phyloP scores from a whole-genome alignment of 768 basidiomycete genomes.

The Psilocybe subaeruginosa region DNA sequence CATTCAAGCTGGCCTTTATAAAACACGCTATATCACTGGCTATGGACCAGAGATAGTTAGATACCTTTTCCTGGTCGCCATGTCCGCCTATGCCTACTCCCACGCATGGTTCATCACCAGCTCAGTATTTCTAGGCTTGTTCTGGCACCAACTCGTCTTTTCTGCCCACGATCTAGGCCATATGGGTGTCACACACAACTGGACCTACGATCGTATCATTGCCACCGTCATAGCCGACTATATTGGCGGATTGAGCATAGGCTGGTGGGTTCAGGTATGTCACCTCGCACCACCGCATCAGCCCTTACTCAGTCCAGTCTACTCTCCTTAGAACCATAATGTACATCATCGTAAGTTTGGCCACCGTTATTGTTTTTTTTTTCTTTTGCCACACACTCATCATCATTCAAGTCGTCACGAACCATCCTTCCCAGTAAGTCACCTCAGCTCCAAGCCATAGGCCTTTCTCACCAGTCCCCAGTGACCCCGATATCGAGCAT shows the following conservation, averaged over 20 bases:
- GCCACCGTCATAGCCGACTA: constrained; percentile 83
- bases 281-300: constrained; percentile 1
- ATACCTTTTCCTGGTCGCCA: constrained; percentile 64
- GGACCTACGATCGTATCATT: constrained; percentile 77
- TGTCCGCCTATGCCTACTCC: constrained; percentile 65
- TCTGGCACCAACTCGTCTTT: constrained; percentile 97
- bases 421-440: constrained; percentile 90
- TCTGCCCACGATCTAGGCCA: constrained; percentile 94
- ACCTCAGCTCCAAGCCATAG: background rate
- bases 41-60: constrained; percentile 90
- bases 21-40: constrained; percentile 80
- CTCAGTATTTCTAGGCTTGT: constrained; percentile 80
- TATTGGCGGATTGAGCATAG: constrained; percentile 90
- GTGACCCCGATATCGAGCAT: constrained; percentile 85
- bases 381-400: constrained; percentile 4
- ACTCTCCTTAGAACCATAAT: constrained; percentile 76
- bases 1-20: constrained; percentile 80
- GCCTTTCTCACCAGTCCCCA: constrained; percentile 29
- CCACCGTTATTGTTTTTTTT: background rate
- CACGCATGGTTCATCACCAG: constrained; percentile 71
- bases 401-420: constrained; percentile 79
- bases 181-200: constrained; percentile 89
- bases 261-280: constrained; percentile 98
- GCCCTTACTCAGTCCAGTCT: constrained; percentile 7
- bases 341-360: constrained; percentile 85